Conservation (phyloP, 805 yeast species). For the Limtongozyma cylindracea region DNA sequence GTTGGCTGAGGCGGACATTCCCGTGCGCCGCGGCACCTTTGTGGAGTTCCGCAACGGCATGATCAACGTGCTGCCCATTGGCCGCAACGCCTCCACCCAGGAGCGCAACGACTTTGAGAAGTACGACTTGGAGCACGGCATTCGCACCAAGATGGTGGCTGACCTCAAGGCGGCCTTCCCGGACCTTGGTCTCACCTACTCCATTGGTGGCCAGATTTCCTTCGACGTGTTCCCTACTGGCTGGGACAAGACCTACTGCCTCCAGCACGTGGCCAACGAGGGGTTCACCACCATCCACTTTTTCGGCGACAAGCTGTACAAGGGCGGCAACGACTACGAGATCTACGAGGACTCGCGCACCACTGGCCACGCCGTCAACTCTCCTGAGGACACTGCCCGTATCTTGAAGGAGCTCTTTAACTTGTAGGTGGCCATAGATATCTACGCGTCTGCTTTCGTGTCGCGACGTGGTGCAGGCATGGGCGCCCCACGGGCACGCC, state of each 20-base stretch:
- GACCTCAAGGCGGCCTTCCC: constrained; percentile 71
- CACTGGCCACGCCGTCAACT: constrained; percentile 78
- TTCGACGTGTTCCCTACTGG: constrained; percentile 99
- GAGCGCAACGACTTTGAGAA: constrained; percentile 87
- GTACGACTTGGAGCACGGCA: constrained; percentile 53
- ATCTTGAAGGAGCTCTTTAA: constrained; percentile 67
- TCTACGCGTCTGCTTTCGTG: too few relatives aligned
- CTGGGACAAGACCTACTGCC: constrained; percentile 98
- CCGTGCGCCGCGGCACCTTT: constrained; percentile 96
- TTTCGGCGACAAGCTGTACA: constrained; percentile 93
- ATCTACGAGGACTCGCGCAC: constrained; percentile 84
- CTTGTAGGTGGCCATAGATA: too few relatives aligned
- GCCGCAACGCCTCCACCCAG: constrained; percentile 87
- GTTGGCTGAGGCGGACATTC: constrained; percentile 68
- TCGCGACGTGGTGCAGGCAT: too few relatives aligned
- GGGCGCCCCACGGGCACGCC: too few relatives aligned
- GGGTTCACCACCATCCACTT: constrained; percentile 78
- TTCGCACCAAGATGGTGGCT: constrained; percentile 66
- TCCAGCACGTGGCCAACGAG: constrained; percentile 75
- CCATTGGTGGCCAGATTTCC: constrained; percentile 98
- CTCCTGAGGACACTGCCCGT: constrained; percentile 73
- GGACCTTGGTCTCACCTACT: constrained; percentile 72
- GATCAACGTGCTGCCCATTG: constrained; percentile 95
- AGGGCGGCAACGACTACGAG: constrained; percentile 98
- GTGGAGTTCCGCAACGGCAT: constrained; percentile 98